phyloP scores from a whole-genome alignment of 345 rosid genomes.

The Bruguiera sexangula region DNA sequence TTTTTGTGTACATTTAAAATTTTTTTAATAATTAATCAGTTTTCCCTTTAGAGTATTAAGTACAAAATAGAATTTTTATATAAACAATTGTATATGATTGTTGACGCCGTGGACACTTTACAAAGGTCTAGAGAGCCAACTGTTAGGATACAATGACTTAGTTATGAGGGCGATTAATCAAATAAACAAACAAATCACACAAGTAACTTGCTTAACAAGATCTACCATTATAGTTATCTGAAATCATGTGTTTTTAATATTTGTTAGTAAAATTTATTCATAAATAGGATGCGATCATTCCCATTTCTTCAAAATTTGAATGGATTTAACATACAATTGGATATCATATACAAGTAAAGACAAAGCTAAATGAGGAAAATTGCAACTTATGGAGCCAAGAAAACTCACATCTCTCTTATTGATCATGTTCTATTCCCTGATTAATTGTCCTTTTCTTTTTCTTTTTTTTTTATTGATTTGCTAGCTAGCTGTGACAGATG shows the following conservation, averaged over 20 bases:
- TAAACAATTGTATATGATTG: too few relatives aligned
- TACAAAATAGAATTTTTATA: too few relatives aligned
- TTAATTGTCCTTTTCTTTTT: background rate
- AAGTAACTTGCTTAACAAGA: background rate
- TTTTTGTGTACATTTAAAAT: rapidly evolving
- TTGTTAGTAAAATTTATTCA: too few relatives aligned
- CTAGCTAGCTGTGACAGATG: slow-evolving; percentile 14
- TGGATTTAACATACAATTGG: background rate
- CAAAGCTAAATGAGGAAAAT: background rate
- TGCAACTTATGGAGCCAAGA: background rate
- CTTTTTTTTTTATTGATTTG: background rate
- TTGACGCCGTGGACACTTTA: too few relatives aligned
- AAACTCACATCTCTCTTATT: slow-evolving; percentile 1
- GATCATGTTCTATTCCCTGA: background rate
- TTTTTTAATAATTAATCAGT: too few relatives aligned
- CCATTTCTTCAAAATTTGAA: background rate
- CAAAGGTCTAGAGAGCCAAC: too few relatives aligned
- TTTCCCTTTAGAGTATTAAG: too few relatives aligned
- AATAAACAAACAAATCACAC: too few relatives aligned
- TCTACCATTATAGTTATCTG: background rate
- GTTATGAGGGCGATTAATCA: too few relatives aligned
- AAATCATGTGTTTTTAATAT: too few relatives aligned
- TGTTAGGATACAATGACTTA: too few relatives aligned
- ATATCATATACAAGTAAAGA: slow-evolving; percentile 13
- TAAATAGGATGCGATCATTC: too few relatives aligned